A percentile compares a stretch with the other conserved stretches of the same genome.
These are phyloP conservation scores for Triangularia setosa DNA, from an alignment of 2,329 filamentous ascomycete genomes.

Conservation along the genomic window DNA sequence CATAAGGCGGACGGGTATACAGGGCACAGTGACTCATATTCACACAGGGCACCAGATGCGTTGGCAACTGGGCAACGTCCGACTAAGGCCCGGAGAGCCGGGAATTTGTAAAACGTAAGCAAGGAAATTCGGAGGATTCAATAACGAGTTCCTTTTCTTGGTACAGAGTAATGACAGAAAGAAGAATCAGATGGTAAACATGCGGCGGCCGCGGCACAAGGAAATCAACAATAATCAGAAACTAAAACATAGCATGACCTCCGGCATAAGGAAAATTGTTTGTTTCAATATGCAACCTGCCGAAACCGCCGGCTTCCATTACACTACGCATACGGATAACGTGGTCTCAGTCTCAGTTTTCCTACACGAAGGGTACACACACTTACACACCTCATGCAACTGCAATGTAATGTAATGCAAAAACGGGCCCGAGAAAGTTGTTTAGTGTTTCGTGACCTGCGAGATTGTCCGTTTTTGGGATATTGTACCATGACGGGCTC, in stretches of 20 bases:
- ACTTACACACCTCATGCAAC: neutral
- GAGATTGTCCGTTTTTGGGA: neutral
- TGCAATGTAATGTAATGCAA: neutral
- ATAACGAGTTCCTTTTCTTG: neutral
- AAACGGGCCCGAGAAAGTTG: neutral
- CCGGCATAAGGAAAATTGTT: neutral
- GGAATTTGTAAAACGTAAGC: constrained; percentile 1
- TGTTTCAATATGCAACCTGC: neutral
- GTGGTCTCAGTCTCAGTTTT: neutral
- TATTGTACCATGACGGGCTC: neutral
- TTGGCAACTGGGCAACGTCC: neutral
- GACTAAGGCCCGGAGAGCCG: neutral
- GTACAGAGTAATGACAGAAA: neutral
- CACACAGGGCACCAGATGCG: neutral
- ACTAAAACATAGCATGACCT: neutral
- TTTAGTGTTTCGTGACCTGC: neutral
- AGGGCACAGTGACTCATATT: neutral
- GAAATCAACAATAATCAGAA: neutral
- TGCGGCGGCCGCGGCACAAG: neutral
- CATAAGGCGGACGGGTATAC: neutral
- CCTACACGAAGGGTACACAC: neutral
- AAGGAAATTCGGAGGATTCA: constrained; percentile 5
- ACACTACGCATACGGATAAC: neutral
- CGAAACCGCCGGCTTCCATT: neutral
- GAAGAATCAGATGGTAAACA: neutral